These are phyloP conservation scores for Leccinum arenicola DNA, from an alignment of 768 basidiomycete genomes.

Conservation along the genomic window DNA sequence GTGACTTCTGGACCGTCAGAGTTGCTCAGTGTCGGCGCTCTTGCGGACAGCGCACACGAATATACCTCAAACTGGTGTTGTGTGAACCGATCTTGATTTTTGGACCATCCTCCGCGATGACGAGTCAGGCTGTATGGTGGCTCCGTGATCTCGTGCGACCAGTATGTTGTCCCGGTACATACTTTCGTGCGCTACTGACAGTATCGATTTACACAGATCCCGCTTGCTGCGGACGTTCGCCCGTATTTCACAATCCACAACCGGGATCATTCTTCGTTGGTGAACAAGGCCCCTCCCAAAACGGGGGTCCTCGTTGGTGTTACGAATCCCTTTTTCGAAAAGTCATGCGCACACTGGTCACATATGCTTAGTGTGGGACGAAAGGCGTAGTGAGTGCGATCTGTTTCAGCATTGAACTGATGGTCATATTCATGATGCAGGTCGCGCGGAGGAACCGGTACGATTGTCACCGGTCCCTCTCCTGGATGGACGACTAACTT, in stretches of 20 bases:
- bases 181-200: neutral
- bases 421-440: conserved; percentile 2
- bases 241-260: conserved; percentile 98
- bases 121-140: conserved; percentile 92
- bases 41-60: conserved; percentile 73
- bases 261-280: conserved; percentile 67
- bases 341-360: conserved; percentile 81
- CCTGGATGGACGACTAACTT: conserved; percentile 72
- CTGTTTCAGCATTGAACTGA: neutral
- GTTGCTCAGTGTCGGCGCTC: conserved; percentile 57
- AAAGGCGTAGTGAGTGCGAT: conserved; percentile 38
- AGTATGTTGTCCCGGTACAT: conserved; percentile 38
- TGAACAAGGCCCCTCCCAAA: conserved; percentile 81
- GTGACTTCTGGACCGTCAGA: conserved; percentile 11
- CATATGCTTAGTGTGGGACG: conserved; percentile 73
- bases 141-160: conserved; percentile 86
- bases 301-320: conserved; percentile 76
- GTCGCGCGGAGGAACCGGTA: conserved; percentile 2
- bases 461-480: conserved; percentile 43
- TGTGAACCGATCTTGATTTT: conserved; percentile 89
- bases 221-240: conserved; percentile 79
- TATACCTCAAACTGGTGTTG: conserved; percentile 66
- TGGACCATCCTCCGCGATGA: conserved; percentile 72
- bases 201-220: conserved; percentile 50
- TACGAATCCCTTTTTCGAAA: conserved; percentile 85